These are phyloP conservation scores for Talaromyces wortmannii DNA, from an alignment of 495 filamentous ascomycete genomes.

Conservation along the genomic window DNA sequence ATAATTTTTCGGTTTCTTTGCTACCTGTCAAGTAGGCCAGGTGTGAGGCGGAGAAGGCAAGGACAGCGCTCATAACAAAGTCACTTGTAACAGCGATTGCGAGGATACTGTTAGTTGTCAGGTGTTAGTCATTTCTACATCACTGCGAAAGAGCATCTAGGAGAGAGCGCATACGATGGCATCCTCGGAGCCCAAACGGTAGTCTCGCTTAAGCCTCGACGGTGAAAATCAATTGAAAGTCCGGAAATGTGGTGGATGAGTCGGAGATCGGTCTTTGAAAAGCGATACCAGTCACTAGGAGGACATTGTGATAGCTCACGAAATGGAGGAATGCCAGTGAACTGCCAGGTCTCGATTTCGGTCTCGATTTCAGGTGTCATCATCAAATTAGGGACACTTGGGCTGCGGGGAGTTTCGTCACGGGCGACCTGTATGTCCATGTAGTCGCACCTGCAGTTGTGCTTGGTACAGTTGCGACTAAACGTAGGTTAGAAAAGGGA, in stretches of 20 bases:
- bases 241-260: slow-evolving; percentile 87
- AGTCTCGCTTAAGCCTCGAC: slow-evolving; percentile 68
- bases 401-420: slow-evolving; percentile 56
- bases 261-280: slow-evolving; percentile 70
- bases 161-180: slow-evolving; percentile 60
- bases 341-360: slow-evolving; percentile 76
- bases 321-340: slow-evolving; percentile 81
- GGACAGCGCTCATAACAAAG: slow-evolving; percentile 89
- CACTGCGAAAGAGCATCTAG: background rate
- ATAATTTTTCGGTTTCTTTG: slow-evolving; percentile 74
- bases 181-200: slow-evolving; percentile 90
- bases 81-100: slow-evolving; percentile 69
- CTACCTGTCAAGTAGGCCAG: slow-evolving; percentile 81
- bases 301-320: slow-evolving; percentile 68
- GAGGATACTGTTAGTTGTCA: slow-evolving; percentile 57
- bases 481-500: background rate
- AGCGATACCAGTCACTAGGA: slow-evolving; percentile 48
- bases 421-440: slow-evolving; percentile 66
- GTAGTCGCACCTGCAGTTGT: slow-evolving; percentile 96
- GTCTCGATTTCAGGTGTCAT: slow-evolving; percentile 77
- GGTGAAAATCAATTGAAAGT: slow-evolving; percentile 74
- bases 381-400: slow-evolving; percentile 70
- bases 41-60: slow-evolving; percentile 87
- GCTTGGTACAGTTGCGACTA: slow-evolving; percentile 97
- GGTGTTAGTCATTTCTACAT: background rate